phyloP scores from a whole-genome alignment of 805 yeast species.

The Babjeviella inositovora region DNA sequence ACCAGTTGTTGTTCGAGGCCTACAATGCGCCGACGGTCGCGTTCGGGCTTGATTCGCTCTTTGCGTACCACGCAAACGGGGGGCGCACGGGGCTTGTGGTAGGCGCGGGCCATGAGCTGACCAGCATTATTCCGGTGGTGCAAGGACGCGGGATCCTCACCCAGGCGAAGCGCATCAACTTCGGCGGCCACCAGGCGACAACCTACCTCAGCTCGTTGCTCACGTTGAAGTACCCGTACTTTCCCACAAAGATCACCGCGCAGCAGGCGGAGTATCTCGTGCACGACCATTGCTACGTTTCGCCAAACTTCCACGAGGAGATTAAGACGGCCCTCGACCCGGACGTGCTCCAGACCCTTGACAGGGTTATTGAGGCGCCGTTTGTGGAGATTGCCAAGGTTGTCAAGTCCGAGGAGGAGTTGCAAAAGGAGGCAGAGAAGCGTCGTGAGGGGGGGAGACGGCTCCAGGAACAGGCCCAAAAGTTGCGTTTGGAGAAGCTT shows the following conservation, averaged over 20 bases:
- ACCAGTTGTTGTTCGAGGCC: constrained; percentile 75
- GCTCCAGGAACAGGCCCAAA: constrained; percentile 86
- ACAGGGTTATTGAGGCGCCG: constrained; percentile 73
- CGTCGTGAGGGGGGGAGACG: constrained; percentile 76
- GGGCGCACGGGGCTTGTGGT: constrained; percentile 57
- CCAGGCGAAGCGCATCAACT: constrained; percentile 68
- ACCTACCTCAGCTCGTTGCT: constrained; percentile 48
- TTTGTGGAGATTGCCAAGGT: constrained; percentile 46
- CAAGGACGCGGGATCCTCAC: constrained; percentile 49
- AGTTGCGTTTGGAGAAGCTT: constrained; percentile 64
- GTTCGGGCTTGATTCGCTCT: constrained; percentile 73
- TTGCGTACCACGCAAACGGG: constrained; percentile 57
- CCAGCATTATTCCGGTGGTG: constrained; percentile 70
- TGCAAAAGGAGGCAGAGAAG: constrained; percentile 59
- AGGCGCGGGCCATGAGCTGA: constrained; percentile 69
- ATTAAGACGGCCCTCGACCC: constrained; percentile 37
- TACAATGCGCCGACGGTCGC: constrained; percentile 62
- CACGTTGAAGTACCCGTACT: constrained; percentile 77
- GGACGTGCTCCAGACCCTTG: constrained; percentile 49
- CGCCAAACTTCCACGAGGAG: constrained; percentile 52
- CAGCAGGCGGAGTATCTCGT: constrained; percentile 54
- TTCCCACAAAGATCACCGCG: constrained; percentile 57
- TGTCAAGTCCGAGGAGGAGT: constrained; percentile 74
- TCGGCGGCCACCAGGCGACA: constrained; percentile 76
- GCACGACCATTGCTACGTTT: constrained; percentile 66